Conservation (phyloP, 257 asterid genomes). For the Penstemon newberryi region DNA sequence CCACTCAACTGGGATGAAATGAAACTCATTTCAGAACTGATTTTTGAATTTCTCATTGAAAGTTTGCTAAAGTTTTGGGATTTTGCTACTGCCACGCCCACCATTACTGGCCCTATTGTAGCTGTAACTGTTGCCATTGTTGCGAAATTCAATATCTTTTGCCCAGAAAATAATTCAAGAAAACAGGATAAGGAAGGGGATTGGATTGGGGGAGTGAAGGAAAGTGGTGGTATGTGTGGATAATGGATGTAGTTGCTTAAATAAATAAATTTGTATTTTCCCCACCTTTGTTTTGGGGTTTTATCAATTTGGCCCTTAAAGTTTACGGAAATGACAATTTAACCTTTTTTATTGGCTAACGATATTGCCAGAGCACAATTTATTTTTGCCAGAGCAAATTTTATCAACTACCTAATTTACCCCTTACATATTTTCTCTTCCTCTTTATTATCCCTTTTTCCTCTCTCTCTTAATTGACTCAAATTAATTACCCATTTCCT, state of each 20-base stretch:
- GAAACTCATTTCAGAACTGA: slow-evolving; percentile 45
- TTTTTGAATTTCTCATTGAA: slow-evolving; percentile 22
- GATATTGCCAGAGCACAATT: too few relatives aligned
- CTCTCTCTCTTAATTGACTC: too few relatives aligned
- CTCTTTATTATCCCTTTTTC: too few relatives aligned
- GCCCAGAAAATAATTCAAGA: slow-evolving; percentile 3
- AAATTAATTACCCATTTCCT: too few relatives aligned
- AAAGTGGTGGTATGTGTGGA: slow-evolving; percentile 23
- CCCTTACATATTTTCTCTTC: too few relatives aligned
- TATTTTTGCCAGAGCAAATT: too few relatives aligned
- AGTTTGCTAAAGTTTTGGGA: slow-evolving; percentile 23
- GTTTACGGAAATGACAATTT: too few relatives aligned
- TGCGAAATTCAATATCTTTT: not conserved
- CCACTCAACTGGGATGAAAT: slow-evolving; percentile 62
- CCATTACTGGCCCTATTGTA: slow-evolving; percentile 39
- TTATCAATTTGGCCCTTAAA: too few relatives aligned
- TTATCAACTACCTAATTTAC: too few relatives aligned
- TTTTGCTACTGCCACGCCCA: slow-evolving; percentile 30
- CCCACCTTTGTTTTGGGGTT: too few relatives aligned
- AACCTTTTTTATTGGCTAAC: too few relatives aligned
- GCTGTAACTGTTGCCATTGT: slow-evolving; percentile 43
- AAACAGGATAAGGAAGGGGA: slow-evolving; percentile 1
- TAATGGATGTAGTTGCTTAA: slow-evolving; percentile 13
- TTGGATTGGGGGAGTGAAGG: not conserved
- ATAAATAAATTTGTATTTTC: too few relatives aligned